These are phyloP conservation scores for Lineolata rhizophorae DNA, from an alignment of 495 filamentous ascomycete species.

Conservation along the genomic window DNA sequence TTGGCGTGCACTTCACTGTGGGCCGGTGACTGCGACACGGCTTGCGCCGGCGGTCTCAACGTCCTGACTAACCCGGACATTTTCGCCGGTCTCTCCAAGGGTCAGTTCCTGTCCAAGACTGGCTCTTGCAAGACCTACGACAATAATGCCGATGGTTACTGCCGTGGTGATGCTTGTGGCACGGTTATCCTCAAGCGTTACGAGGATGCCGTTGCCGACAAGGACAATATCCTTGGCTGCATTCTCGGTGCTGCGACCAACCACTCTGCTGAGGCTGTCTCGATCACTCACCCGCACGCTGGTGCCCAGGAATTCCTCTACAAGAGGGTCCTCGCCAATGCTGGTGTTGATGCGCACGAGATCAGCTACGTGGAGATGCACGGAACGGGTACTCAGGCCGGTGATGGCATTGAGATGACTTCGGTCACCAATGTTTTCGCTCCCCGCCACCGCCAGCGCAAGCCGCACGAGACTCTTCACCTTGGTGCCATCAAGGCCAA, in stretches of 20 bases:
- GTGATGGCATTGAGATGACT: conserved; percentile 24
- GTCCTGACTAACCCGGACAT: conserved; percentile 67
- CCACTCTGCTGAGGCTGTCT: conserved; percentile 21
- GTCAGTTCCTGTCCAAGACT: conserved; percentile 60
- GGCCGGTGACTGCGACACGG: conserved; percentile 66
- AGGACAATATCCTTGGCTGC: conserved; percentile 25
- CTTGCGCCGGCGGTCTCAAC: conserved; percentile 65
- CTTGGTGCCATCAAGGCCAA: conserved; percentile 78
- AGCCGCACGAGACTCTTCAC: conserved; percentile 46
- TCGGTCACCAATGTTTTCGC: conserved; percentile 53
- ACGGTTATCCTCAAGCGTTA: conserved; percentile 27
- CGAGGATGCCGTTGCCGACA: conserved; percentile 24
- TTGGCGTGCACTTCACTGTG: conserved; percentile 65
- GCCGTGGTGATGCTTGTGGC: conserved; percentile 24
- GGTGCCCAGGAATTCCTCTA: conserved; percentile 25
- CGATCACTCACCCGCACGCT: conserved; percentile 26
- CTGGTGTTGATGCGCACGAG: conserved; percentile 25
- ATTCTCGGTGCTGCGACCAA: conserved; percentile 23
- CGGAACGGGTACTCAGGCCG: conserved; percentile 24
- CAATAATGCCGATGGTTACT: conserved; percentile 26
- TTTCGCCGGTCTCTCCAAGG: conserved; percentile 62
- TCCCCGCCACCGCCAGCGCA: conserved; percentile 39
- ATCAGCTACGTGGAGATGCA: conserved; percentile 32
- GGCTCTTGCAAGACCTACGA: conserved; percentile 49
- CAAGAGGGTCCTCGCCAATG: conserved; percentile 21